Conservation (phyloP, 768 basidiomycete genomes). For the Mycena filopes region DNA sequence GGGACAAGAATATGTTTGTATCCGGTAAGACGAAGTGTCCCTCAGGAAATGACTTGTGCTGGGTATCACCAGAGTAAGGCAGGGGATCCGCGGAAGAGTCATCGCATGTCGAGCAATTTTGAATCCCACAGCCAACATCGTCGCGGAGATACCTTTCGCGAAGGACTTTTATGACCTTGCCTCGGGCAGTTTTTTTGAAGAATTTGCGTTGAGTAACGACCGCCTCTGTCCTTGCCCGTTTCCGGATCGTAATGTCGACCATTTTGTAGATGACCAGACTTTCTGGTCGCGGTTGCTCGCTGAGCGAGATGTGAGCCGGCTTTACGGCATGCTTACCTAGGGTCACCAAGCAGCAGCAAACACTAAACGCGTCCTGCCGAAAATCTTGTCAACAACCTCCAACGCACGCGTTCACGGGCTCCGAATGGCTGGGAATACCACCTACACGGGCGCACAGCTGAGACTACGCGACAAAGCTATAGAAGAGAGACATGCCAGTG, state of each 20-base stretch:
- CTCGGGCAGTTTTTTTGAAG: conserved; percentile 94
- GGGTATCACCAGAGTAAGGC: conserved; percentile 65
- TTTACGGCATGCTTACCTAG: too few species aligned
- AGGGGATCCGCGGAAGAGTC: conserved; percentile 55
- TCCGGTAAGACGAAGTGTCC: conserved; percentile 92
- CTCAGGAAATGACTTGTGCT: conserved; percentile 65
- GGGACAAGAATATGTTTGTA: conserved; percentile 93
- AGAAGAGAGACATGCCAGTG: conserved; percentile 46
- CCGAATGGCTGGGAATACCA: too few species aligned
- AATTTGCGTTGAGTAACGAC: conserved; percentile 88
- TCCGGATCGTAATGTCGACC: conserved; percentile 77
- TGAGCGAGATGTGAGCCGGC: too few species aligned
- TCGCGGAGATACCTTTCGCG: conserved; percentile 94
- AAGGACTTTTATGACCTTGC: conserved; percentile 95
- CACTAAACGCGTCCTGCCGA: conserved; percentile 8
- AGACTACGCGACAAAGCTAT: conserved; percentile 51
- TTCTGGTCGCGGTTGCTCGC: too few species aligned
- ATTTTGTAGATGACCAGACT: conserved; percentile 30
- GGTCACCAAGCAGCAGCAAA: conserved; percentile 8
- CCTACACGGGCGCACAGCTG: conserved; percentile 46
- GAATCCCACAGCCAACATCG: conserved; percentile 89
- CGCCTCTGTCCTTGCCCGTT: conserved; percentile 76
- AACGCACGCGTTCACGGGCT: conserved; percentile 23
- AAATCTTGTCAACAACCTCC: conserved; percentile 9
- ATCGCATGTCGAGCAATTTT: conserved; percentile 72